Conservation (phyloP, 1,139 yeast genomes). For the Suhomyces coccinellae region DNA sequence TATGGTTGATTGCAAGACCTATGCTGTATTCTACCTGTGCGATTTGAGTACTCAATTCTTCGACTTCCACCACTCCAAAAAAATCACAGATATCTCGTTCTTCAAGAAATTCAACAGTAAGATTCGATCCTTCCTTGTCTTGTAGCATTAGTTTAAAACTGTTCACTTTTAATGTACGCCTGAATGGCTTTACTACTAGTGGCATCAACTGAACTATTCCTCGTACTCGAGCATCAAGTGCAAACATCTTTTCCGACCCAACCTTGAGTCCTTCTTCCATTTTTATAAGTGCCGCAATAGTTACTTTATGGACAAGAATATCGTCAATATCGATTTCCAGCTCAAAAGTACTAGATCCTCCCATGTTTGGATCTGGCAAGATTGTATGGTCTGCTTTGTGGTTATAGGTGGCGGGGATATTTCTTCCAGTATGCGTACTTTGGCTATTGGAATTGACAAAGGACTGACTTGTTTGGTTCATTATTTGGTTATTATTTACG, state of each 20-base stretch:
- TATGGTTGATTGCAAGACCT: neutral
- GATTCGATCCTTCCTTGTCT: slow-evolving; percentile 13
- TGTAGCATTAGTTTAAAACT: slow-evolving; percentile 25
- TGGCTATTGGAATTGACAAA: neutral
- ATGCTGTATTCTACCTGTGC: slow-evolving; percentile 3
- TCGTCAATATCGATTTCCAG: slow-evolving; percentile 11
- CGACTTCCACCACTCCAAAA: slow-evolving; percentile 29
- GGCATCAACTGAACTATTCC: slow-evolving; percentile 23
- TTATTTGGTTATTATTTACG: slow-evolving; percentile 5
- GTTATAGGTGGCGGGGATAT: no score
- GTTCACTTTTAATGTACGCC: slow-evolving; percentile 31
- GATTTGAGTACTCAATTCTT: slow-evolving; percentile 21
- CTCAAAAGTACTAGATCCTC: neutral
- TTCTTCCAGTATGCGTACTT: no score
- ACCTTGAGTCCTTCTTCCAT: slow-evolving; percentile 11
- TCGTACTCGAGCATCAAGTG: slow-evolving; percentile 20
- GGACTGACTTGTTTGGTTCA: slow-evolving; percentile 1
- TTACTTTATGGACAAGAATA: slow-evolving; percentile 18
- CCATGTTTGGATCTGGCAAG: neutral
- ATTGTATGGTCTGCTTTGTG: no score
- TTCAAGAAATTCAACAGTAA: slow-evolving; percentile 28
- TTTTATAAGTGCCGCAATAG: slow-evolving; percentile 12
- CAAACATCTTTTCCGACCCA: slow-evolving; percentile 20
- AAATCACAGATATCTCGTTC: slow-evolving; percentile 31
- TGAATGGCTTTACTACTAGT: slow-evolving; percentile 32